A percentile compares a stretch with the other conserved stretches of the same genome.
Evolutionary conservation across 305 asterid species (phyloP).

Genomic region (Solanum hybrid): DNA sequence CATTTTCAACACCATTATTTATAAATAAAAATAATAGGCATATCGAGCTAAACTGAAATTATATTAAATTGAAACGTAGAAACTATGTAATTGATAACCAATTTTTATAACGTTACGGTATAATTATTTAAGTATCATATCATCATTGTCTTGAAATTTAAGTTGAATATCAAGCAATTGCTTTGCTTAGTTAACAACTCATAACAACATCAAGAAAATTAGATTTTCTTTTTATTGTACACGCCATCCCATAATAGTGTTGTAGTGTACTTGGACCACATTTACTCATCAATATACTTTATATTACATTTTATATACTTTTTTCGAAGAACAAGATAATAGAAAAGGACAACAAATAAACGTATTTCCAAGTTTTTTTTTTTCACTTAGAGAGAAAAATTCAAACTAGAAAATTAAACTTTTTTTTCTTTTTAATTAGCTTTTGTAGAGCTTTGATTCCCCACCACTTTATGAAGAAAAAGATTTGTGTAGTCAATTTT

Average conservation of each 20-base stretch:
- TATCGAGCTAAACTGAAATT: not conserved
- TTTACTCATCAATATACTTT: not conserved
- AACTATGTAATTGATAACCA: not conserved
- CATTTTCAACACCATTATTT: not conserved
- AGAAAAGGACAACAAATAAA: not conserved
- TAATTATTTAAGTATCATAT: not conserved
- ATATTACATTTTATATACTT: not conserved
- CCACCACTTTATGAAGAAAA: not conserved
- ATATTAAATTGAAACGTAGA: not conserved
- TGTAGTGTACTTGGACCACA: not conserved
- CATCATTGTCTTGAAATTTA: not conserved
- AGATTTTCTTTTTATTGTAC: not conserved
- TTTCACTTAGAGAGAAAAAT: not conserved
- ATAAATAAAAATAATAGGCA: not conserved
- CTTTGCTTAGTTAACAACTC: not conserved
- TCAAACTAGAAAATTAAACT: not conserved
- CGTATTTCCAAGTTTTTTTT: not conserved
- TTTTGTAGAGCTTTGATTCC: not conserved
- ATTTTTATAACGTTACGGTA: too few species aligned
- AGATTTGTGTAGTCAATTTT: not conserved
- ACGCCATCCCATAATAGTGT: not conserved
- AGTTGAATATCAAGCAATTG: not conserved
- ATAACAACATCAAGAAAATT: not conserved
- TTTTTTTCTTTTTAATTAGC: not conserved
- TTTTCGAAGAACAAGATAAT: not conserved